These are phyloP conservation scores for Chaetomium olivaceum DNA, from an alignment of 2,329 filamentous ascomycete species.

Conservation along the genomic window DNA sequence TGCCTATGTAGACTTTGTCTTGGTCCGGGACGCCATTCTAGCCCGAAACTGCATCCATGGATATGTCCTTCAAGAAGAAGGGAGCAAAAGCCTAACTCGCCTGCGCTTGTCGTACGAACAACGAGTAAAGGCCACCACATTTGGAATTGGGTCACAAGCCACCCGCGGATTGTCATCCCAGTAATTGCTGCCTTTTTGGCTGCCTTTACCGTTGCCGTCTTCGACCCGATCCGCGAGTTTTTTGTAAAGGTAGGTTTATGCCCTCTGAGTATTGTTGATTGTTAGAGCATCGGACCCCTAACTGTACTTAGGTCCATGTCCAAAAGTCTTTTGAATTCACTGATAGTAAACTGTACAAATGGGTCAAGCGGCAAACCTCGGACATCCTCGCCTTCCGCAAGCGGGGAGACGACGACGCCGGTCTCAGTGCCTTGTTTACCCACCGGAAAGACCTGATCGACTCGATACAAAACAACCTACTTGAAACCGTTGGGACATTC, in stretches of 20 bases:
- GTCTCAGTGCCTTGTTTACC: constrained; percentile 81
- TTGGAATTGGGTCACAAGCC: constrained; percentile 82
- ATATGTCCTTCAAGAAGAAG: constrained; percentile 68
- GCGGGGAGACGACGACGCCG: constrained; percentile 62
- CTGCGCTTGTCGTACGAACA: constrained; percentile 83
- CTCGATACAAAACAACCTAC: constrained; percentile 79
- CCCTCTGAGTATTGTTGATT: not conserved
- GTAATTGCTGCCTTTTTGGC: constrained; percentile 78
- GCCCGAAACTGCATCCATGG: constrained; percentile 93
- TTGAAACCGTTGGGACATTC: constrained; percentile 87
- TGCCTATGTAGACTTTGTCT: constrained; percentile 75
- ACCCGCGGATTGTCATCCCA: constrained; percentile 87
- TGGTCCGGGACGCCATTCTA: constrained; percentile 76
- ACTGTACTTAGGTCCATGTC: constrained; percentile 61
- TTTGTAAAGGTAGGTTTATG: constrained; percentile 65
- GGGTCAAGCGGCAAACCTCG: constrained; percentile 74
- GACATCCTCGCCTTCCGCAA: constrained; percentile 63
- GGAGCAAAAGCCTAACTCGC: constrained; percentile 73
- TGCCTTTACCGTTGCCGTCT: constrained; percentile 80
- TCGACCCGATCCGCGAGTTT: constrained; percentile 91
- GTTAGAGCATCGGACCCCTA: constrained; percentile 2
- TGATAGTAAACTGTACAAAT: constrained; percentile 72
- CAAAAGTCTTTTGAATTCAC: constrained; percentile 73
- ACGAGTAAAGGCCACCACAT: constrained; percentile 76
- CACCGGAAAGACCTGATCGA: constrained; percentile 81